A percentile compares a stretch with the other conserved stretches of the same genome.
Conservation (phyloP, 164 flowering plant genomes). For the Hamamelis virginiana region DNA sequence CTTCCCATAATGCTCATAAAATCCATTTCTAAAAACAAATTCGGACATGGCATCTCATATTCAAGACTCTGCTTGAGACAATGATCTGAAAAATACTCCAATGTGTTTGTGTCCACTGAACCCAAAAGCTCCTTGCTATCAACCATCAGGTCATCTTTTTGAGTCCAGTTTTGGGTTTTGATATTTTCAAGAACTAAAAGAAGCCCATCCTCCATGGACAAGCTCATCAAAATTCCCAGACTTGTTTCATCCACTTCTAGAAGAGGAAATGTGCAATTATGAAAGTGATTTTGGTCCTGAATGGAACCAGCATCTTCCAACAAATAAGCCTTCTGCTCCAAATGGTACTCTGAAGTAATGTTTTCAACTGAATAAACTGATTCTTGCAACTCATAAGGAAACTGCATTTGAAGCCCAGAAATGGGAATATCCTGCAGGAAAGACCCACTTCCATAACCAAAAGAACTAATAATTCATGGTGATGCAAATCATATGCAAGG, state of each 20-base stretch:
- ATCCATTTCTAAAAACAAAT: conserved; percentile 41
- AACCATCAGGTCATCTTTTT: conserved; percentile 21
- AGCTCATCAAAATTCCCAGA: conserved; percentile 22
- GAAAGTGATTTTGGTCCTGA: conserved; percentile 22
- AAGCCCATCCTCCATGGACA: conserved; percentile 33
- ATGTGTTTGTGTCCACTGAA: conserved; percentile 32
- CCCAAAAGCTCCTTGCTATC: conserved; percentile 41
- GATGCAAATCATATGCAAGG: no score
- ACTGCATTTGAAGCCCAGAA: conserved; percentile 24
- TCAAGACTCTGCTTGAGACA: conserved; percentile 28
- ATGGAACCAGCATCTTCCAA: conserved; percentile 39
- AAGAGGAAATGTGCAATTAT: conserved; percentile 35
- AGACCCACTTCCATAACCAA: neutral
- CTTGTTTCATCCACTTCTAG: conserved; percentile 66
- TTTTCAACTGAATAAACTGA: conserved; percentile 49
- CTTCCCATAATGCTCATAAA: conserved; percentile 29
- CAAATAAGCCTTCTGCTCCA: conserved; percentile 24
- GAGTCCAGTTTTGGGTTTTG: conserved; percentile 23
- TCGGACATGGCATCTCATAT: conserved; percentile 25
- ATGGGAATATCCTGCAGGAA: conserved; percentile 47
- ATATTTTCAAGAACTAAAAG: conserved; percentile 33
- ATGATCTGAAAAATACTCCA: conserved; percentile 34
- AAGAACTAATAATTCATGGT: neutral
- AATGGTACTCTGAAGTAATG: conserved; percentile 28
- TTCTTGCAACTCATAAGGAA: conserved; percentile 32